A percentile compares a stretch with the other conserved stretches of the same genome.
Conservation (phyloP, 2,329 filamentous ascomycete genomes). For the Xylaria sp. region DNA sequence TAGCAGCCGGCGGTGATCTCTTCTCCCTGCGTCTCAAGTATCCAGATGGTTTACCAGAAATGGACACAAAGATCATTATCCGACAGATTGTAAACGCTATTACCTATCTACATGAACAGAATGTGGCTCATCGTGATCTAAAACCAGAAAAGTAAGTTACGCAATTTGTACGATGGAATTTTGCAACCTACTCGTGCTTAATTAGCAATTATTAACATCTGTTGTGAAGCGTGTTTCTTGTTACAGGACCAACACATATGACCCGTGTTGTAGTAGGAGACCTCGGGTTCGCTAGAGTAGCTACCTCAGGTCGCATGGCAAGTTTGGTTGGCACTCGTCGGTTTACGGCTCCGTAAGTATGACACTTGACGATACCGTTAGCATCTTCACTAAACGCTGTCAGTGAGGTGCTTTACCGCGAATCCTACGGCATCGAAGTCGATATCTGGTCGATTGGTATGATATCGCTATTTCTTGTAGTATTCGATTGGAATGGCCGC, state of each 20-base stretch:
- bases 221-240: constrained; percentile 54
- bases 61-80: constrained; percentile 53
- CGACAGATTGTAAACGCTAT: constrained; percentile 55
- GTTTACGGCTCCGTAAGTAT: constrained; percentile 58
- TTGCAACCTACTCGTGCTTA: background rate
- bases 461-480: constrained; percentile 45
- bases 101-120: constrained; percentile 54
- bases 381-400: background rate
- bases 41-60: constrained; percentile 43
- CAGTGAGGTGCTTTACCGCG: constrained; percentile 47
- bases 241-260: constrained; percentile 49
- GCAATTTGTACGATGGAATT: background rate
- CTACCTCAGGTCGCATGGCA: constrained; percentile 49
- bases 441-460: constrained; percentile 62
- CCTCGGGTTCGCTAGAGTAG: constrained; percentile 55
- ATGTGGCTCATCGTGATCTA: constrained; percentile 53
- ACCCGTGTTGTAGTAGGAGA: constrained; percentile 58
- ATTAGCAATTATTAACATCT: background rate
- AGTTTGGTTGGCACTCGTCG: constrained; percentile 52
- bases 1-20: constrained; percentile 61
- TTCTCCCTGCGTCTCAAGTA: constrained; percentile 51
- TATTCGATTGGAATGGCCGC: constrained; percentile 15
- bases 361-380: background rate
- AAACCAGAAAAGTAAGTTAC: constrained; percentile 51
- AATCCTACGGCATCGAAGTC: constrained; percentile 45